Base-by-base conservation (phyloP, 352 stramenopile species). In the Globisporangium recalcitrans region DNA sequence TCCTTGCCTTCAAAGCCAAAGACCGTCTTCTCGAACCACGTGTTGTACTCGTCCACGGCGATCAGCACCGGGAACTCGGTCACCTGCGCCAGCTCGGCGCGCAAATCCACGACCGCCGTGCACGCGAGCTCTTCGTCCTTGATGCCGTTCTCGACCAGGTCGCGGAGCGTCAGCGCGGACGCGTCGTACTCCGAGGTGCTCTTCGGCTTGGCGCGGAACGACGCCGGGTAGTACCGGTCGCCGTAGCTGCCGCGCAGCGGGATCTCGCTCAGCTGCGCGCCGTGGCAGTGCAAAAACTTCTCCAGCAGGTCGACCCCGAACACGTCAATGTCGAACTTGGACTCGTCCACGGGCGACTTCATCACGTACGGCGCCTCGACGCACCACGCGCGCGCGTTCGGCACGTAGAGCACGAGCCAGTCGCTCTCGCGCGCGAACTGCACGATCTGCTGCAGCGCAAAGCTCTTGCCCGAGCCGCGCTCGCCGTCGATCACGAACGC, bases 41-140 rank as follows among this genome's bases (percentile, higher is more conserved):
- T 82, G 73, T 93, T 96, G 82, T 93, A 96, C 70, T 96, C 85
- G 70, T 96, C 87, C 16, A 96, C 77, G 13, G 87, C 87, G 58
- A 96, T 87, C 11, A 96, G 69, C 63, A 96, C 87, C 6, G 83
- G 82, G 67, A 90, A 91, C 68, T 96, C 85, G 31, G 82, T 93
- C 34, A 87, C 80, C 62, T 87, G 72, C 49, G 79, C 78, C 44
- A 96, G 68, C 67, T 96, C 87, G 16, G 72, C 68, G 48, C 85
- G 87, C 51, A 96, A 71, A 62, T 96, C 87, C 48, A 89, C 80
- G 58, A 95, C 80, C 1, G 83, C 87, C 24, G 82, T 71, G 61
- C 82, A 95, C 59, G 87, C 78, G 29, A 95, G 70, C 32, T 94
- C 82, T 36, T 95, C 87, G 52, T 95, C 83, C 51, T 80, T 82